Base-by-base conservation (phyloP, 495 filamentous ascomycete genomes). In the Aspergillus egyptiacus region DNA sequence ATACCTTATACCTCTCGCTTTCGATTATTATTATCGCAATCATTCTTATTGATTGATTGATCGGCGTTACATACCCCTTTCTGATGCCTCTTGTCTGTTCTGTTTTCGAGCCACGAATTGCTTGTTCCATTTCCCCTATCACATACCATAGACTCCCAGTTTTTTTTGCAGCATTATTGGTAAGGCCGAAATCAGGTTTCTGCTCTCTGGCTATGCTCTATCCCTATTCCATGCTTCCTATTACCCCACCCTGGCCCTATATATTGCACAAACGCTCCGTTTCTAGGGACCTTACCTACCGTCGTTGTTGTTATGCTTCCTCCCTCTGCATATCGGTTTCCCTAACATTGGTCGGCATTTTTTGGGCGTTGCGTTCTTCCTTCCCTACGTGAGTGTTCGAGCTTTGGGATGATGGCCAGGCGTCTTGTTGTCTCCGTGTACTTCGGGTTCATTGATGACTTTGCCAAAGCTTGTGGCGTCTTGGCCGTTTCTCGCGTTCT, bases 11-110 rank as follows among this genome's bases (percentile, higher is more conserved):
- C 15, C 17, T 20, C 17, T 19, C 15, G 10, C 34, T 18, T n/a
- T 6, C 28, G 9, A 11, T 39, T 25, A 24, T 23, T 15, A 40
- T 23, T 14, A 4, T 8, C 23, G 10, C 10, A 3, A 5, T 10
- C 28, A 31, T 31, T 31, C 9, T 13, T 10, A 31, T 45, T 47
- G 31, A 10, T 31, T 36, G 18, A 53, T 42, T 32, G 25, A 51
- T 54, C 48, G 55, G 50, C 51, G 18, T 54, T 45, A 45, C 59
- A 58, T 55, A 56, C 41, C 49, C 51, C 27, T 48, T 44, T 55
- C 38, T 48, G 23, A 51, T 32, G 14, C 35, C 22, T 41, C 31
- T 46, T 24, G 25, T 46, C 34, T 44, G 6, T 34, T 38, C 10
- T 41, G 20, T 45, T 42, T 33, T 25, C 22, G 39, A 37, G 22